Evolutionary conservation across 306 rosid genomes (phyloP).

Genomic region (Begonia fuchsioides): DNA sequence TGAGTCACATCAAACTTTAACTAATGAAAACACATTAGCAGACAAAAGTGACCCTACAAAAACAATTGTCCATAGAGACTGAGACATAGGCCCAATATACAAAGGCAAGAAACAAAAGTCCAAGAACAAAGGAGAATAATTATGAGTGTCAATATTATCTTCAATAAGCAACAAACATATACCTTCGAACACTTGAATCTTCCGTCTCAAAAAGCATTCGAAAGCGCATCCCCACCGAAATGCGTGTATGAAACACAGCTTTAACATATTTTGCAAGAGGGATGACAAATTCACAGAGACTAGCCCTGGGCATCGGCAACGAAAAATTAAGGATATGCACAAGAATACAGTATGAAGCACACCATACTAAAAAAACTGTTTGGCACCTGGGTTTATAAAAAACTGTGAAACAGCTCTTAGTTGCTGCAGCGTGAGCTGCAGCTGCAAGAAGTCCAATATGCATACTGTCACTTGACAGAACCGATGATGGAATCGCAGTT

Average conservation of each 20-base stretch:
- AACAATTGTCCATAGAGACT: no score
- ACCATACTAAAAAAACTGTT: slow-evolving; percentile 4
- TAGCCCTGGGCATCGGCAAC: slow-evolving; percentile 46
- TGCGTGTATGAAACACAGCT: slow-evolving; percentile 76
- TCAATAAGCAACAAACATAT: slow-evolving; percentile 4
- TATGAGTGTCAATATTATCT: neutral
- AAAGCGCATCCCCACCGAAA: slow-evolving; percentile 89
- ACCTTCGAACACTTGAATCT: slow-evolving; percentile 87
- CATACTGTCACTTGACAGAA: slow-evolving; percentile 81
- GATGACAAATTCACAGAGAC: slow-evolving; percentile 81
- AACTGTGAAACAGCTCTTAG: slow-evolving; percentile 77
- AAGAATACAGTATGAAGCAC: slow-evolving; percentile 4
- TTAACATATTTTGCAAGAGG: slow-evolving; percentile 71
- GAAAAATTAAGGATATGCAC: slow-evolving; percentile 9
- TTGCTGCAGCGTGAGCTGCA: slow-evolving; percentile 89
- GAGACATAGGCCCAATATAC: no score
- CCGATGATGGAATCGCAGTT: slow-evolving; percentile 77
- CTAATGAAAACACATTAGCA: no score
- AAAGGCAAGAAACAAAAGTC: no score
- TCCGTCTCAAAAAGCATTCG: slow-evolving; percentile 90
- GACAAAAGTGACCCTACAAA: no score
- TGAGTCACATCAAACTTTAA: no score
- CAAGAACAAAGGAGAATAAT: no score
- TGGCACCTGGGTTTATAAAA: slow-evolving; percentile 80
- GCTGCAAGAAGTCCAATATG: slow-evolving; percentile 93